Evolutionary conservation across 179 eudicot species (phyloP).

Genomic region (Pouteria campechiana): DNA sequence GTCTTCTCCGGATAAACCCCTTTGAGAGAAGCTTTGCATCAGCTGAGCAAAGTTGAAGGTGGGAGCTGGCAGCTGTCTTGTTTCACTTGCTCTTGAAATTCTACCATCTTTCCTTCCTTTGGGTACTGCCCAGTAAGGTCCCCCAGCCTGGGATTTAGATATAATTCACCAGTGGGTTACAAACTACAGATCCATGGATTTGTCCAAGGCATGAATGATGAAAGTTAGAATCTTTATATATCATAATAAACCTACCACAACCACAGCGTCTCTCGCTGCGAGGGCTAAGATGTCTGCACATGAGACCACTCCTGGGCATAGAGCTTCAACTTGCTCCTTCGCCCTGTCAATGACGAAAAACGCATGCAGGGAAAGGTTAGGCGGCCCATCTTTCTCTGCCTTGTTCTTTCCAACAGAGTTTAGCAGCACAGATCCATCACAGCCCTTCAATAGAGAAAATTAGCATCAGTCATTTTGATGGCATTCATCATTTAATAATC

Average conservation of each 20-base stretch:
- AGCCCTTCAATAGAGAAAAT: constrained; percentile 32
- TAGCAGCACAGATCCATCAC: constrained; percentile 82
- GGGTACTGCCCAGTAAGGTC: constrained; percentile 71
- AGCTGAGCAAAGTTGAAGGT: constrained; percentile 58
- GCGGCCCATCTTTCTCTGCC: constrained; percentile 68
- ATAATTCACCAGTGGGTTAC: constrained; percentile 7
- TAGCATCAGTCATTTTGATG: too few relatives aligned
- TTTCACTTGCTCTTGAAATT: constrained; percentile 46
- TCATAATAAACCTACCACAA: constrained; percentile 14
- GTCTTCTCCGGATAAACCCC: constrained; percentile 52
- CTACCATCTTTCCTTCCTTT: constrained; percentile 80
- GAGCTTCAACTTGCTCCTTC: constrained; percentile 42
- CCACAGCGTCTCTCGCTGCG: constrained; percentile 58
- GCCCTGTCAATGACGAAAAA: constrained; percentile 64
- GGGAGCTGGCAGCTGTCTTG: constrained; percentile 58
- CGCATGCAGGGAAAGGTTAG: constrained; percentile 71
- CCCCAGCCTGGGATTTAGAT: constrained; percentile 39
- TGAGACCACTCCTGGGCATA: constrained; percentile 62
- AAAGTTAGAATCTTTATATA: not conserved
- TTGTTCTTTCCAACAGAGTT: constrained; percentile 35
- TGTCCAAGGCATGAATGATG: not conserved
- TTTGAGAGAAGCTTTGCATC: constrained; percentile 56
- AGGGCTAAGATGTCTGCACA: constrained; percentile 78
- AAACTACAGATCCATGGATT: not conserved
- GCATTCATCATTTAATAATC: too few relatives aligned